These are phyloP conservation scores for Xylaria nigripes DNA, from an alignment of 495 filamentous ascomycete species.

Conservation along the genomic window DNA sequence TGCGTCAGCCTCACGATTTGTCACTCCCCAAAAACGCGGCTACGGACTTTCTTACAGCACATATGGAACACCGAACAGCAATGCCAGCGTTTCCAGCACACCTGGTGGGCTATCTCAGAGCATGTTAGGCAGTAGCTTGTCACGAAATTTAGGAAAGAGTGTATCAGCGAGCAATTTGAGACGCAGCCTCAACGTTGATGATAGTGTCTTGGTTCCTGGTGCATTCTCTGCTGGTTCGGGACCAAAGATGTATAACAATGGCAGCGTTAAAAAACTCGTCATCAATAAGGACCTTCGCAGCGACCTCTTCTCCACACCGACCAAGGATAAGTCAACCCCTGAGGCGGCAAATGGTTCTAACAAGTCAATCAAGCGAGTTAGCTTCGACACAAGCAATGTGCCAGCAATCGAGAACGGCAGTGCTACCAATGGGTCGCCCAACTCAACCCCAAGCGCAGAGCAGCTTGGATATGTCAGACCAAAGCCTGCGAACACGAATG, in stretches of 20 bases:
- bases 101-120: slow-evolving; percentile 57
- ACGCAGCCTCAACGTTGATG: slow-evolving; percentile 49
- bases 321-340: slow-evolving; percentile 33
- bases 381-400: slow-evolving; percentile 63
- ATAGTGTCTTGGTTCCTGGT: slow-evolving; percentile 79
- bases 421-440: slow-evolving; percentile 34
- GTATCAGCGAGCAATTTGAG: slow-evolving; percentile 56
- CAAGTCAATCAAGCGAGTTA: slow-evolving; percentile 74
- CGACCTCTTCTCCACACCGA: slow-evolving; percentile 60
- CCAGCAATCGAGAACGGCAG: slow-evolving; percentile 32
- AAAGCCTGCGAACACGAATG: slow-evolving; percentile 43
- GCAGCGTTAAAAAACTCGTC: slow-evolving; percentile 75
- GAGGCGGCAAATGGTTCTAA: slow-evolving; percentile 44
- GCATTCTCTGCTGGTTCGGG: slow-evolving; percentile 68
- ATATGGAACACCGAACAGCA: slow-evolving; percentile 72
- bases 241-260: slow-evolving; percentile 47
- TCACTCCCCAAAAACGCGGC: slow-evolving; percentile 73
- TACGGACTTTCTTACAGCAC: slow-evolving; percentile 87
- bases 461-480: slow-evolving; percentile 62
- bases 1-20: slow-evolving; percentile 62
- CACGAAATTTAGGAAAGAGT: slow-evolving; percentile 43
- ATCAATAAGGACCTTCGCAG: slow-evolving; percentile 81
- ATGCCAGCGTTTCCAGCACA: slow-evolving; percentile 57
- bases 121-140: slow-evolving; percentile 55
- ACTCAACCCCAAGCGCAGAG: slow-evolving; percentile 46